Evolutionary conservation across 139 green algal species (phyloP).

Genomic region (Eudorina sp.): DNA sequence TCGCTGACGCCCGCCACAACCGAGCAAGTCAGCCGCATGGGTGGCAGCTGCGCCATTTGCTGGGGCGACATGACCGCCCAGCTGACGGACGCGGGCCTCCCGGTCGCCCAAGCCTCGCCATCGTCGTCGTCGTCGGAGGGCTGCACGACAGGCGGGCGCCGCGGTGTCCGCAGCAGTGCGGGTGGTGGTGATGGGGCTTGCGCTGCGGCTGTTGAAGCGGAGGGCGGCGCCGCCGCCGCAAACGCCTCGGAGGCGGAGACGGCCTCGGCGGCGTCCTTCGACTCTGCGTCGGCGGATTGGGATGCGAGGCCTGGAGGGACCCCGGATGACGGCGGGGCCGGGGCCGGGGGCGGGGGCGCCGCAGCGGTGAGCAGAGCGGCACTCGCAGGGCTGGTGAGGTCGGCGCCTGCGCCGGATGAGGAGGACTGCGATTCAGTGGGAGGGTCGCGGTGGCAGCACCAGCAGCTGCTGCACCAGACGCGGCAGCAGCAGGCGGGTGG

Average conservation of each 20-base stretch:
- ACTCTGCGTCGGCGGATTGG: background rate
- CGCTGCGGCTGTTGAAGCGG: too few relatives aligned
- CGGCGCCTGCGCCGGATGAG: too few relatives aligned
- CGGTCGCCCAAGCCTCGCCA: background rate
- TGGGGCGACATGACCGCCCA: conserved; percentile 74
- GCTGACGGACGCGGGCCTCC: too few relatives aligned
- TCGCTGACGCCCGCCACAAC: conserved; percentile 68
- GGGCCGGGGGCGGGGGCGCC: background rate
- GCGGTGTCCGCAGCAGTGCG: too few relatives aligned
- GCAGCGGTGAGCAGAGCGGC: too few relatives aligned
- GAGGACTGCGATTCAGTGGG: too few relatives aligned
- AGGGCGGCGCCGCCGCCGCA: background rate
- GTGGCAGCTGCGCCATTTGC: conserved; percentile 84
- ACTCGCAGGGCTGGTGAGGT: too few relatives aligned
- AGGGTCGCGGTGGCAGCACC: background rate
- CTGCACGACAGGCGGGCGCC: too few relatives aligned
- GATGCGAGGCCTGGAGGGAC: background rate
- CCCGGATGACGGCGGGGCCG: conserved; percentile 5
- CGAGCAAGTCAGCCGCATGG: conserved; percentile 83
- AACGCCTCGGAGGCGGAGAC: background rate
- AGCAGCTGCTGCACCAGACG: background rate
- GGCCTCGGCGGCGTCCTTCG: background rate
- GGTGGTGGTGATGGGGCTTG: too few relatives aligned
- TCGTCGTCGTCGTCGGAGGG: background rate
- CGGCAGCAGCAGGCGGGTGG: too few relatives aligned